These are phyloP conservation scores for Fusarium stilboides DNA, from an alignment of 2,329 filamentous ascomycete genomes.

Conservation along the genomic window DNA sequence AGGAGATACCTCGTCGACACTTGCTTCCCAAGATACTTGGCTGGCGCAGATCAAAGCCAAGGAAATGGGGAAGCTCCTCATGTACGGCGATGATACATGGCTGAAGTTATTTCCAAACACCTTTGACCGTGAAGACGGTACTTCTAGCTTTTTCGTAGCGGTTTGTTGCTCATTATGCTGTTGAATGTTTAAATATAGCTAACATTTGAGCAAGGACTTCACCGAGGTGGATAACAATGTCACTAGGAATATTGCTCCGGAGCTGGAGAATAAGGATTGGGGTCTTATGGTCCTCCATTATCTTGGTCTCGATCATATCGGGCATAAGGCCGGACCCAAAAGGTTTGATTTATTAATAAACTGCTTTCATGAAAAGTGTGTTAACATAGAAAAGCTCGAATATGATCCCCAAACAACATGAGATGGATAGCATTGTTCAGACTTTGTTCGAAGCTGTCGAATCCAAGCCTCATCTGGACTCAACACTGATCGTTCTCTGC, in stretches of 20 bases:
- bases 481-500: constrained; percentile 86
- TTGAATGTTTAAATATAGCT: background rate
- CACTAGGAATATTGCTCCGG: constrained; percentile 86
- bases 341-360: constrained; percentile 65
- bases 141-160: constrained; percentile 97
- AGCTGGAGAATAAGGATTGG: constrained; percentile 87
- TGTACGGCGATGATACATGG: constrained; percentile 99
- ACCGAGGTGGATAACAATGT: constrained; percentile 98
- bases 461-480: constrained; percentile 77
- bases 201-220: constrained; percentile 77
- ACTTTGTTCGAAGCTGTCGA: constrained; percentile 84
- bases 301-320: constrained; percentile 95
- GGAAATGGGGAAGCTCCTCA: constrained; percentile 81
- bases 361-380: background rate
- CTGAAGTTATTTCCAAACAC: constrained; percentile 93
- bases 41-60: constrained; percentile 90
- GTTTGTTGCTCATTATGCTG: constrained; percentile 68
- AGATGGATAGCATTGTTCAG: constrained; percentile 90
- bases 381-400: constrained; percentile 72
- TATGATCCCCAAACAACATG: constrained; percentile 92
- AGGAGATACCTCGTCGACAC: constrained; percentile 89
- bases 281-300: constrained; percentile 95
- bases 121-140: constrained; percentile 91
- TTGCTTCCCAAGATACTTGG: constrained; percentile 95
- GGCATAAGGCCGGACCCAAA: constrained; percentile 92